phyloP scores from a whole-genome alignment of 1,284 basidiomycete species.

The Neotropicomus parvogracilis region DNA sequence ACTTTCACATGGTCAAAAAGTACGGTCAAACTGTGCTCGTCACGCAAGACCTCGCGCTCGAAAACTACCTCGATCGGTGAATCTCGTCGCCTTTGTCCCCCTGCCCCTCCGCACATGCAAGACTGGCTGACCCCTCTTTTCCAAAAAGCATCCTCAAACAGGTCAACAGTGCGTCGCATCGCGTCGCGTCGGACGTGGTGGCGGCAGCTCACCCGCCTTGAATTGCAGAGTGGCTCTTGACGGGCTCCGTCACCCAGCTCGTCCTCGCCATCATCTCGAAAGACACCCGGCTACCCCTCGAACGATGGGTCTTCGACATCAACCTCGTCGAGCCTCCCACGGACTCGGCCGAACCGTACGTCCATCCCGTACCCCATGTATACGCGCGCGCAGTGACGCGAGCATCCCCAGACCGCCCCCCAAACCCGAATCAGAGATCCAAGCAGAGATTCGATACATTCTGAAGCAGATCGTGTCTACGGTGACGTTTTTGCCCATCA shows the following conservation, averaged over 20 bases:
- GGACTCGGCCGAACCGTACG: constrained; percentile 49
- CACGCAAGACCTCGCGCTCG: constrained; percentile 88
- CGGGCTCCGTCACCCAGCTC: constrained; percentile 85
- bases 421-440: constrained; percentile 89
- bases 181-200: not conserved
- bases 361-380: not conserved
- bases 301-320: constrained; percentile 98
- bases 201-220: not conserved
- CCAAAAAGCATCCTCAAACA: constrained; percentile 91
- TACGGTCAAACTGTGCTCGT: constrained; percentile 96
- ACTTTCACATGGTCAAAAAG: constrained; percentile 99
- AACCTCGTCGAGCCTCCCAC: constrained; percentile 66
- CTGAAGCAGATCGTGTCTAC: constrained; percentile 98
- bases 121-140: too few relatives aligned
- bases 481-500: constrained; percentile 92
- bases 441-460: constrained; percentile 96
- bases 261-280: constrained; percentile 96
- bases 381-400: not conserved
- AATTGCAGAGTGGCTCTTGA: constrained; percentile 82
- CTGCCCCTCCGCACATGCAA: not conserved
- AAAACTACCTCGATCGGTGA: constrained; percentile 86
- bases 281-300: constrained; percentile 86
- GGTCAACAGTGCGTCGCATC: constrained; percentile 69
- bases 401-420: constrained; percentile 40
- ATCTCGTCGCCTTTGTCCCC: not conserved